These are phyloP conservation scores for Amyloporia xantha DNA, from an alignment of 768 basidiomycete species.

Conservation along the genomic window DNA sequence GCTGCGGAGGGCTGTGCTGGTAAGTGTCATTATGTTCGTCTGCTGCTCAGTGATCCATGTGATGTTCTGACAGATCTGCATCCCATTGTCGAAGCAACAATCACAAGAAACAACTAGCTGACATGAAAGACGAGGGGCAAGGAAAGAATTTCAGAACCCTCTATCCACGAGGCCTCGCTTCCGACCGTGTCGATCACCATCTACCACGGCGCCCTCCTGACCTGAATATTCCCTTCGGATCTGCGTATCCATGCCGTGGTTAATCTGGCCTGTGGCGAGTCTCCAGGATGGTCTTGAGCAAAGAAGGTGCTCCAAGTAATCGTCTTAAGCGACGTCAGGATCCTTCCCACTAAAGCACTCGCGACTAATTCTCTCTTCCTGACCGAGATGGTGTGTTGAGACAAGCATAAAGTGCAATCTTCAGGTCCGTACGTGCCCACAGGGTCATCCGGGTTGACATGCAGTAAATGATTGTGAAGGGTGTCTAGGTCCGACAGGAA, in stretches of 20 bases:
- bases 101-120: not conserved
- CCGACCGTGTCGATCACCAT: not conserved
- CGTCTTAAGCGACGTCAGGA: conserved; percentile 36
- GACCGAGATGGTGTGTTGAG: conserved; percentile 24
- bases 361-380: conserved; percentile 42
- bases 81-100: not conserved
- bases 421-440: conserved; percentile 21
- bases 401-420: conserved; percentile 31
- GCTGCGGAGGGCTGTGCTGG: not conserved
- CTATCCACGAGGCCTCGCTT: not conserved
- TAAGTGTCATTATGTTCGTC: not conserved
- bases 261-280: conserved; percentile 15
- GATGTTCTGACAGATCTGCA: not conserved
- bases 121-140: not conserved
- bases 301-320: conserved; percentile 53
- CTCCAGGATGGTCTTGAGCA: conserved; percentile 8
- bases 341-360: conserved; percentile 37
- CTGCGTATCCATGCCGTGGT: conserved; percentile 39
- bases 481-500: conserved; percentile 52
- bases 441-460: conserved; percentile 3
- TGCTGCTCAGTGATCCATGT: not conserved
- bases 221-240: conserved; percentile 32
- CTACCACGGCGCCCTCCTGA: conserved; percentile 37
- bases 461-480: conserved; percentile 38
- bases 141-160: not conserved